Percentiles rank a stretch among this genome's conserved stretches.
phyloP scores from a whole-genome alignment of 108 stramenopile genomes.

The Nitzschia putrida region DNA sequence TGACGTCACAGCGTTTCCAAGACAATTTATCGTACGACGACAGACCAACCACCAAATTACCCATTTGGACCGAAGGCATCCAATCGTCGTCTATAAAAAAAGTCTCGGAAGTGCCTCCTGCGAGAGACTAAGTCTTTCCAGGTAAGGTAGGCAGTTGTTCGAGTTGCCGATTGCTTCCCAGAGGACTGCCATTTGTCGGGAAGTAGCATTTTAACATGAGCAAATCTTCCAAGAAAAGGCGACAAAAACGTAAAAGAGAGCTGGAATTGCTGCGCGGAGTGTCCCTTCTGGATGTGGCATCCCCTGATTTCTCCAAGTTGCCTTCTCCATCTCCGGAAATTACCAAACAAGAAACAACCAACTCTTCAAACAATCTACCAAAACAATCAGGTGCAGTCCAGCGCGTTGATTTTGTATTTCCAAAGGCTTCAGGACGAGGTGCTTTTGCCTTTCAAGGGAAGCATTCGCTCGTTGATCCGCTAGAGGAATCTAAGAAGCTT shows the following conservation, averaged over 20 bases:
- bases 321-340: slow-evolving; percentile 8
- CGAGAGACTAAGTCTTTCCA: too few species aligned
- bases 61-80: too few species aligned
- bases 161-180: not conserved
- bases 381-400: not conserved
- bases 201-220: slow-evolving; percentile 4
- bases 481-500: not conserved
- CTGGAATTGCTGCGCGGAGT: slow-evolving; percentile 10
- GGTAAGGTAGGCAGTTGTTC: too few species aligned
- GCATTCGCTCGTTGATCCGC: not conserved
- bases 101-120: too few species aligned
- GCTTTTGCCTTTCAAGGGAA: slow-evolving; percentile 17
- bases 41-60: too few species aligned
- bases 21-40: too few species aligned
- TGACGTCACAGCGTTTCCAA: too few species aligned
- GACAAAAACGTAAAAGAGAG: slow-evolving; percentile 12
- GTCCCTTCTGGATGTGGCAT: slow-evolving; percentile 5
- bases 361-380: not conserved
- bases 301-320: not conserved
- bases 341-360: not conserved
- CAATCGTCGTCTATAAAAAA: too few species aligned
- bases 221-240: slow-evolving; percentile 22
- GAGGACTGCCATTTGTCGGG: not conserved
- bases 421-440: slow-evolving; percentile 18
- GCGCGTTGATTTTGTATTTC: slow-evolving; percentile 41